Conservation (phyloP, 2,329 filamentous ascomycete genomes). For the Beauveria sp. region DNA sequence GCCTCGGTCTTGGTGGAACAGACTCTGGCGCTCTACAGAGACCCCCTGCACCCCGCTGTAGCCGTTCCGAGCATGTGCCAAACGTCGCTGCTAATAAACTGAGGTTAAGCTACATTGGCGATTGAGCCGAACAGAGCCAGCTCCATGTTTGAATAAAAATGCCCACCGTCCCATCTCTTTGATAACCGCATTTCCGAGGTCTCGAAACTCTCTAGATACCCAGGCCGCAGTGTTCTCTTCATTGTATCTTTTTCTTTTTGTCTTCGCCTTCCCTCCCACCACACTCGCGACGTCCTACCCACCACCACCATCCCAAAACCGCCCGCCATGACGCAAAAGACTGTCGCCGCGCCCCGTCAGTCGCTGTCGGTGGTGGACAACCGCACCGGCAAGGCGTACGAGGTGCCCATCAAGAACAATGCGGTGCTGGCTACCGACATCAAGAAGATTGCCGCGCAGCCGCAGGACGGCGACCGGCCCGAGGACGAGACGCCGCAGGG, state of each 20-base stretch:
- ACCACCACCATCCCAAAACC: not conserved
- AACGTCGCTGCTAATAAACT: not conserved
- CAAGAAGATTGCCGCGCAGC: slow-evolving; percentile 38
- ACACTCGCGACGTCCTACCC: not conserved
- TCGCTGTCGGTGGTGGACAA: slow-evolving; percentile 40
- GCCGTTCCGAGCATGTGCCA: slow-evolving; percentile 5
- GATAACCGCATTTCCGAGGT: not conserved
- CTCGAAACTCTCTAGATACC: not conserved
- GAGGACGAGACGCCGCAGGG: slow-evolving; percentile 42
- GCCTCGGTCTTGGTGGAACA: slow-evolving; percentile 7
- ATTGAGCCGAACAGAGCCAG: not conserved
- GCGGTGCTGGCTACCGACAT: slow-evolving; percentile 42
- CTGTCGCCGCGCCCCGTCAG: slow-evolving; percentile 16
- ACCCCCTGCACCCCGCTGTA: not conserved
- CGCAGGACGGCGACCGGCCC: slow-evolving; percentile 25
- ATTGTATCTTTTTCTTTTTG: not conserved
- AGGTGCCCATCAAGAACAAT: slow-evolving; percentile 42
- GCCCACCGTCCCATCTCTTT: not conserved
- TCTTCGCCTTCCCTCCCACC: not conserved
- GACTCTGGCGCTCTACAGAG: not conserved
- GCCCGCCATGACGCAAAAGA: slow-evolving; percentile 10
- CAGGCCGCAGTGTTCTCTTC: not conserved
- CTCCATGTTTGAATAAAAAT: not conserved
- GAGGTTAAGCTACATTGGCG: not conserved
- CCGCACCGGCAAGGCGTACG: slow-evolving; percentile 39